Evolutionary conservation across 495 filamentous ascomycete species (phyloP), one percentile per base, ranked within the genome.

Genomic region (Penicillium ochrochloron): DNA sequence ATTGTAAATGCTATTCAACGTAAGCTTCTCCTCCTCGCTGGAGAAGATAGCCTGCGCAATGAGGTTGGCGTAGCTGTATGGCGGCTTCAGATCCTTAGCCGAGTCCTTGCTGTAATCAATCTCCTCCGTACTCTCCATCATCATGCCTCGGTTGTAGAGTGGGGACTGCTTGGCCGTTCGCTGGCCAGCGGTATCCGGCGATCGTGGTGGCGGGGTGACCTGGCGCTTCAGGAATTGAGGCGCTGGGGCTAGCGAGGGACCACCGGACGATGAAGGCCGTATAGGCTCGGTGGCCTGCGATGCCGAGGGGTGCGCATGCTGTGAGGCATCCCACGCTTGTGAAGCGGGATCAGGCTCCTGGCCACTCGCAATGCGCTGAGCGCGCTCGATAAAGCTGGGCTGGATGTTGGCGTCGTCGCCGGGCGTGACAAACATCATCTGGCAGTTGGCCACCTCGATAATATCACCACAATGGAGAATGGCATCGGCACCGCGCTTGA

Each of bases 341-440:
- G 70, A 57, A 55, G 67, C 59, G 12, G 71, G 70, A 34, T 78
- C 73, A 21, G 63, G 66, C 42, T 83, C 77, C 50, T 82, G 77
- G n/a, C 80, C 79, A 54, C 75, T 76, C 10, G 75, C 78, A 27
- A 83, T 74, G 53, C 79, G 81, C 65, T 82, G 75, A 19, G 79
- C 62, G 71, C 84, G 56, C 66, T 87, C 72, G 72, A 87, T 63
- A 75, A 88, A 76, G 76, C 78, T 75, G 56, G 83, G 75, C 61
- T 86, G 67, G 60, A 95, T 87, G n/a, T 83, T 72, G 72, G 83
- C 76, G 66, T 84, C 74, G 75, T 85, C 78, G 65, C 84, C 75
- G n/a, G 95, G 92, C 27, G 94, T 84, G 19, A 97, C 90, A 78
- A 98, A 99, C 86, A 98, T 93, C 95, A 99, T 99, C 79, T 98